These are phyloP conservation scores for Canariomyces notabilis DNA, from an alignment of 2,329 filamentous ascomycete species.

Conservation along the genomic window DNA sequence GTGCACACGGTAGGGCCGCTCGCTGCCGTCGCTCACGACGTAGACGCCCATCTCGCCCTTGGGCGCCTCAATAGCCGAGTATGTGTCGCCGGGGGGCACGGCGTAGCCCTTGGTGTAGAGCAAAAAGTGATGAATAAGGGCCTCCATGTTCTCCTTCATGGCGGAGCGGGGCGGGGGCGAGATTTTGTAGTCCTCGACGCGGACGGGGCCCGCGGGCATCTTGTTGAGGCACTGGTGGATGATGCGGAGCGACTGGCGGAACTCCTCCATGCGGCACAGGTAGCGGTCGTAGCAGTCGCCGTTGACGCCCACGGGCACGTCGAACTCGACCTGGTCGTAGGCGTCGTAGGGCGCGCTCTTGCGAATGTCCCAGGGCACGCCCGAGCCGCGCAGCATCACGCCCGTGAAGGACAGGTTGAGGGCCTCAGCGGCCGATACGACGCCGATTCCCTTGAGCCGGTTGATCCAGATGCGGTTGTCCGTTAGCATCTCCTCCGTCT, in stretches of 20 bases:
- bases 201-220: constrained; percentile 91
- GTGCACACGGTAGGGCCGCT: constrained; percentile 95
- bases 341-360: constrained; percentile 97
- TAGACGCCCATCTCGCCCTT: constrained; percentile 99
- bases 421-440: constrained; percentile 87
- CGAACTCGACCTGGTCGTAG: constrained; percentile 96
- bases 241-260: constrained; percentile 95
- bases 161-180: constrained; percentile 89
- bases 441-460: constrained; percentile 83
- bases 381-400: constrained; percentile 96
- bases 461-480: constrained; percentile 99
- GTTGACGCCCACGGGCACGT: constrained; percentile 92
- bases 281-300: constrained; percentile 99
- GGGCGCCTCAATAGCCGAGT: constrained; percentile 96
- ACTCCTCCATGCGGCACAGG: constrained; percentile 98
- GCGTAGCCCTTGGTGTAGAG: constrained; percentile 98
- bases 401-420: constrained; percentile 95
- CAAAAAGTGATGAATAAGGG: constrained; percentile 97
- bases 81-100: constrained; percentile 95
- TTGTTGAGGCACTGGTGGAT: constrained; percentile 99
- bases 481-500: constrained; percentile 96
- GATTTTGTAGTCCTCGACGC: constrained; percentile 98
- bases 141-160: constrained; percentile 99
- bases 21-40: constrained; percentile 90
- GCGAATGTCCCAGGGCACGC: constrained; percentile 92